Conservation (phyloP, 768 basidiomycete genomes). For the Mycena polygramma region DNA sequence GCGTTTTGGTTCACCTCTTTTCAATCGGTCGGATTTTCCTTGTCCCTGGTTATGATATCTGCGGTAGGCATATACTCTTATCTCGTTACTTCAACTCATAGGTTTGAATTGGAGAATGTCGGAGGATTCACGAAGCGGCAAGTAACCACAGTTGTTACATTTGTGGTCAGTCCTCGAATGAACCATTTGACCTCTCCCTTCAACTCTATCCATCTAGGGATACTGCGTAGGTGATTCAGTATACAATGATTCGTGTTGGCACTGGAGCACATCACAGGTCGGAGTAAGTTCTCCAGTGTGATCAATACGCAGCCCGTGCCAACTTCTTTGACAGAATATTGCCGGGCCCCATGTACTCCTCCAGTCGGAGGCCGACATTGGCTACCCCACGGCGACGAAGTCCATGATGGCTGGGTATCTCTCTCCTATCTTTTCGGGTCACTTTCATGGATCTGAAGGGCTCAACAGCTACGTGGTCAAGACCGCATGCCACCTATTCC, state of each 20-base stretch:
- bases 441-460: background rate
- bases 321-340: slow-evolving; percentile 32
- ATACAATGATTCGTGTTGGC: background rate
- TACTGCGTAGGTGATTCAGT: slow-evolving; percentile 14
- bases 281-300: background rate
- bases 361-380: slow-evolving; percentile 31
- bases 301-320: background rate
- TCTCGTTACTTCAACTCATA: background rate
- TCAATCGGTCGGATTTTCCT: slow-evolving; percentile 38
- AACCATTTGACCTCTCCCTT: background rate
- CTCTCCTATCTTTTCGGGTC: background rate
- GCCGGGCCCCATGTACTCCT: slow-evolving; percentile 32
- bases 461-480: slow-evolving; percentile 30
- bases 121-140: slow-evolving; percentile 47
- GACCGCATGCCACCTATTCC: slow-evolving; percentile 40
- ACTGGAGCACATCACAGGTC: background rate
- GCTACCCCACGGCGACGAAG: slow-evolving; percentile 44
- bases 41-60: slow-evolving; percentile 46
- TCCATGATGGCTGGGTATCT: slow-evolving; percentile 46
- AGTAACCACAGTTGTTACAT: slow-evolving; percentile 45
- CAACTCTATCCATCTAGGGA: slow-evolving; percentile 14
- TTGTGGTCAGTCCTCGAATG: slow-evolving; percentile 36
- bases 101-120: slow-evolving; percentile 34
- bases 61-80: slow-evolving; percentile 15
- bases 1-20: slow-evolving; percentile 38